phyloP scores from a whole-genome alignment of 169 alveolate species.

The Cryptosporidium meleagridis region DNA sequence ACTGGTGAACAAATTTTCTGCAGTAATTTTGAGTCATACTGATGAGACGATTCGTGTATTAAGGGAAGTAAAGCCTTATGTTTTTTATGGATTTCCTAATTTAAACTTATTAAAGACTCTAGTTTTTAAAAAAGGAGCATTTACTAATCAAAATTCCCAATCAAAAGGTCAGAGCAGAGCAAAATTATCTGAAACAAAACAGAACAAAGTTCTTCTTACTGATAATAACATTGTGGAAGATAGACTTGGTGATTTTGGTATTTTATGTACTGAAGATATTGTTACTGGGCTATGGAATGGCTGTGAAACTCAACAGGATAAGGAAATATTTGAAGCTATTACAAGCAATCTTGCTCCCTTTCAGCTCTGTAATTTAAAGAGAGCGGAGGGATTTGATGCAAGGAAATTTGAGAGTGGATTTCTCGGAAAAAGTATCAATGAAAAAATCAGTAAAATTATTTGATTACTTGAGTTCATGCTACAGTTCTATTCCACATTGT shows the following conservation, averaged over 20 bases:
- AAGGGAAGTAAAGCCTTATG: constrained; percentile 54
- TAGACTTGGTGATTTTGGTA: constrained; percentile 77
- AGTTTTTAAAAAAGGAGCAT: constrained; percentile 56
- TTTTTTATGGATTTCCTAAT: constrained; percentile 69
- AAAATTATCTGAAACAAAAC: not conserved
- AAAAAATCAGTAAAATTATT: constrained; percentile 64
- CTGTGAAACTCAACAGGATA: constrained; percentile 42
- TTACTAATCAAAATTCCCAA: not conserved
- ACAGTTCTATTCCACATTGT: not conserved
- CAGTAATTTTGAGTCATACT: constrained; percentile 30
- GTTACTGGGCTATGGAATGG: constrained; percentile 75
- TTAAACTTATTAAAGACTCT: constrained; percentile 18
- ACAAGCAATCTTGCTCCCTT: constrained; percentile 55
- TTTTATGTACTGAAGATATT: constrained; percentile 82
- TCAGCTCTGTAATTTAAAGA: constrained; percentile 74
- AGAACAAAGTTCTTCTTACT: constrained; percentile 75
- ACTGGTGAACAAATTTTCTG: constrained; percentile 30
- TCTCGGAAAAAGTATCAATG: constrained; percentile 55
- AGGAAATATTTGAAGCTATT: constrained; percentile 22
- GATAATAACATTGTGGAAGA: constrained; percentile 83
- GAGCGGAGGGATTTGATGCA: constrained; percentile 77
- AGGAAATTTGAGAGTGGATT: constrained; percentile 73
- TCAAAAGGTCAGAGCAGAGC: not conserved
- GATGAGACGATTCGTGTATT: constrained; percentile 37
- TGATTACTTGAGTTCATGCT: not conserved